phyloP scores from a whole-genome alignment of 1,139 yeast species.

The Komagataea norvegica region DNA sequence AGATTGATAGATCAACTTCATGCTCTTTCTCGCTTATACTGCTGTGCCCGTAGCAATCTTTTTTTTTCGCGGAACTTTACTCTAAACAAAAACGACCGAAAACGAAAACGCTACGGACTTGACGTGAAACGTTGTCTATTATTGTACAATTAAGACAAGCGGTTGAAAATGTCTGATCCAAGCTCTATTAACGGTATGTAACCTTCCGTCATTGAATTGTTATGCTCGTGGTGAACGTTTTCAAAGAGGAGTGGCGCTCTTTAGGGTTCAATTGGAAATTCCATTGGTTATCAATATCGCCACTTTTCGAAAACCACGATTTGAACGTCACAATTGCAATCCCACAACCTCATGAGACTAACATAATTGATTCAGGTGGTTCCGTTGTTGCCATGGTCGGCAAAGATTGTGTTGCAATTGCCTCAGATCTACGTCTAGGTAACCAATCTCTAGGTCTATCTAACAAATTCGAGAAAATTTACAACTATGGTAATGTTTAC shows the following conservation, averaged over 20 bases:
- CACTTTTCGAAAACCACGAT: no score
- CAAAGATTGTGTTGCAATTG: slow-evolving; percentile 96
- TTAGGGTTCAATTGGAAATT: neutral
- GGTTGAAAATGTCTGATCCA: slow-evolving; percentile 46
- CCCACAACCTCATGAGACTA: neutral
- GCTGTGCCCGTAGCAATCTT: slow-evolving; percentile 1
- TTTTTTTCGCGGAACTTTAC: neutral
- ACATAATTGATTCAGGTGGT: slow-evolving; percentile 52
- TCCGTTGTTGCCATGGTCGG: slow-evolving; percentile 98
- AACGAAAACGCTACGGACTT: neutral
- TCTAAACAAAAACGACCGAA: neutral
- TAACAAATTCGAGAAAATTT: slow-evolving; percentile 88
- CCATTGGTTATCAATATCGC: slow-evolving; percentile 3
- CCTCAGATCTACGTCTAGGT: slow-evolving; percentile 91
- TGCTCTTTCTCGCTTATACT: neutral
- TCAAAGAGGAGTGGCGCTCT: neutral
- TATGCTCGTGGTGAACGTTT: neutral
- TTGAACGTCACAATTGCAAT: neutral
- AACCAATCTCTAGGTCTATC: slow-evolving; percentile 90
- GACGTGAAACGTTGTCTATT: neutral
- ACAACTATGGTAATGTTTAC: slow-evolving; percentile 78
- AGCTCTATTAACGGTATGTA: slow-evolving; percentile 46
- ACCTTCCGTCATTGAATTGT: neutral
- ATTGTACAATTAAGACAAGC: neutral
- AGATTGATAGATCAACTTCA: no score